Evolutionary conservation across 225 moss, liverwort and hornwort species (phyloP), one percentile per base, ranked within the genome.

Genomic region (Bryum argenteum): DNA sequence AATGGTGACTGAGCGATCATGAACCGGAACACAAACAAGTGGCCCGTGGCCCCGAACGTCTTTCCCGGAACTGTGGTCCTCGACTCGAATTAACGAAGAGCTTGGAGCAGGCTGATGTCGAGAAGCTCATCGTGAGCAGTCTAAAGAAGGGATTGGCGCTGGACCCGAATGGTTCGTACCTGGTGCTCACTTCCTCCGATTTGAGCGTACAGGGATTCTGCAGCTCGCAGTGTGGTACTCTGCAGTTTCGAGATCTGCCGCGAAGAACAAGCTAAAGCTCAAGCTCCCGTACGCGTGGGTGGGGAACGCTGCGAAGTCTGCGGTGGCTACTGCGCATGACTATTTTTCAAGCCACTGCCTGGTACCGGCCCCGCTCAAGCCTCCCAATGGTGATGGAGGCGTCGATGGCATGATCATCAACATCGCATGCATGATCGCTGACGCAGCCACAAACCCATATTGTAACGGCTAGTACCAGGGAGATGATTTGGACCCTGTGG

Each of bases 1-100:
- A 79, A 18, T 88, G 88, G 85, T 88, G n/a, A n/a, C n/a, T n/a
- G 88, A 85, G 44, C 85, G 0, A 82, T 88, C 43, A 83, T 11
- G 23, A 79, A 76, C 28, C 66, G 50, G 1, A 82, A 83, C 56
- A 45, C 72, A 0, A 58, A 51, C 11, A 79, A 71, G 16, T 61
- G 24, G 16, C 51, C 78, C 0, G 88, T 85, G 0, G 85, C 88
- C 0, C 85, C 75, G 3, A 61, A 23, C 6, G 79, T 88, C 9
- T 0, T n/a, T 0, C 39, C 75, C 11, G 80, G 81, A 0, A 63
- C 73, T 2, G 45, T 53, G 0, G 75, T 67, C 16, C 70, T 66
- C 19, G 75, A 88, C 54, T 65, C 37, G 45, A 75, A 42, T 3
- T 74, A 33, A 52, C 15, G 48, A 88, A 80, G 59, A 41, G 0